Conservation (phyloP, 345 rosid species). For the Combretum micranthum region DNA sequence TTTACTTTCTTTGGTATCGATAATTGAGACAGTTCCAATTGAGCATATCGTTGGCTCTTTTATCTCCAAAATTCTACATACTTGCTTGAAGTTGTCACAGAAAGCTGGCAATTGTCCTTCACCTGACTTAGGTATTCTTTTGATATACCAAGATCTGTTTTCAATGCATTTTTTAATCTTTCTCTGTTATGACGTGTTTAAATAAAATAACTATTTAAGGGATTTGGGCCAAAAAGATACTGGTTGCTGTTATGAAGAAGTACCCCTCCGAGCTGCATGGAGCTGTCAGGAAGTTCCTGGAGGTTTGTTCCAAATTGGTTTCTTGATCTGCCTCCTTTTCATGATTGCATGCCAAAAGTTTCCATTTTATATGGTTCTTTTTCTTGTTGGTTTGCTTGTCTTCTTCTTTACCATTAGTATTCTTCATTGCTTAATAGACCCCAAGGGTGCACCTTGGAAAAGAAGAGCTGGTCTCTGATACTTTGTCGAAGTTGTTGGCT, state of each 20-base stretch:
- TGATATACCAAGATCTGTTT: background rate
- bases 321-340: conserved; percentile 2
- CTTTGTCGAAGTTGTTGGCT: conserved; percentile 51
- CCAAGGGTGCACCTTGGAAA: conserved; percentile 37
- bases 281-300: conserved; percentile 50
- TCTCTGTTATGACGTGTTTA: background rate
- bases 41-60: conserved; percentile 43
- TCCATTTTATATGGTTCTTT: conserved; percentile 1
- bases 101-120: conserved; percentile 31
- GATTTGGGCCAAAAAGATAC: conserved; percentile 59
- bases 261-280: conserved; percentile 61
- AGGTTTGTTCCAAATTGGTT: conserved; percentile 39
- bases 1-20: conserved; percentile 38
- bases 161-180: background rate
- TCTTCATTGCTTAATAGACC: conserved; percentile 27
- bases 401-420: conserved; percentile 8
- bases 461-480: conserved; percentile 42
- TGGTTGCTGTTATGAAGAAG: conserved; percentile 50
- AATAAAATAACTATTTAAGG: conserved; percentile 29
- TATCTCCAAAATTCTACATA: conserved; percentile 48
- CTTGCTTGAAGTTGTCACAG: conserved; percentile 55
- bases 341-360: background rate
- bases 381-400: conserved; percentile 9
- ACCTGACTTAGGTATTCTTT: conserved; percentile 44
- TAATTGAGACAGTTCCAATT: conserved; percentile 59